Conservation (phyloP, 306 rosid genomes). For the Pterocarpus santalinus region DNA sequence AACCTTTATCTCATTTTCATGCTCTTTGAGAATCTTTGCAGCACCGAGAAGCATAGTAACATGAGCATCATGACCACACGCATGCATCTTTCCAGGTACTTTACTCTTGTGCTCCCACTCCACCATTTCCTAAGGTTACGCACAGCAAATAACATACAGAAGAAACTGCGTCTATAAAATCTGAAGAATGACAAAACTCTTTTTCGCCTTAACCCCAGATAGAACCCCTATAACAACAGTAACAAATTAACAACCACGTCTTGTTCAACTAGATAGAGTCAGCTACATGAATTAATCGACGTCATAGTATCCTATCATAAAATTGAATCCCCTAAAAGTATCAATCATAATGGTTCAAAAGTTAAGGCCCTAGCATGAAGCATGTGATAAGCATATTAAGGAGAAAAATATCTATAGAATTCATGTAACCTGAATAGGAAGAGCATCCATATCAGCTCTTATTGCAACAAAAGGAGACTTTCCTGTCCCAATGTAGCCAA, state of each 20-base stretch:
- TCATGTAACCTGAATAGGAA: conserved; percentile 70
- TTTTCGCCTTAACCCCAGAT: background rate
- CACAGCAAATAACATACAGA: background rate
- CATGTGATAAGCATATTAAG: background rate
- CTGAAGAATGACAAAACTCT: background rate
- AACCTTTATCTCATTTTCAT: conserved; percentile 73
- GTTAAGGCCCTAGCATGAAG: background rate
- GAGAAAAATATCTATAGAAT: background rate
- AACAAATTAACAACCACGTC: too few species aligned
- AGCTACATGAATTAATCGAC: background rate
- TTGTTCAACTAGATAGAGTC: background rate
- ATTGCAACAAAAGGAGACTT: conserved; percentile 84
- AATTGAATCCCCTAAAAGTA: too few species aligned
- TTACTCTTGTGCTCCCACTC: conserved; percentile 97
- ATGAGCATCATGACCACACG: conserved; percentile 96
- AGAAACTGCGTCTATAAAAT: background rate
- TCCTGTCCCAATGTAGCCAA: conserved; percentile 79
- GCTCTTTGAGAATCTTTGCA: conserved; percentile 85
- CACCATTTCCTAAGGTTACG: conserved; percentile 74
- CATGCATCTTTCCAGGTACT: conserved; percentile 89
- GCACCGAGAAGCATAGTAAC: conserved; percentile 94
- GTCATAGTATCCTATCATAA: too few species aligned
- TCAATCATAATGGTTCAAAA: background rate
- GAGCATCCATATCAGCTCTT: conserved; percentile 99
- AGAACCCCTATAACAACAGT: background rate